Evolutionary conservation across 2,329 filamentous ascomycete genomes (phyloP), one percentile per base, ranked within the genome.

Genomic region (Trichophyton equinum): DNA sequence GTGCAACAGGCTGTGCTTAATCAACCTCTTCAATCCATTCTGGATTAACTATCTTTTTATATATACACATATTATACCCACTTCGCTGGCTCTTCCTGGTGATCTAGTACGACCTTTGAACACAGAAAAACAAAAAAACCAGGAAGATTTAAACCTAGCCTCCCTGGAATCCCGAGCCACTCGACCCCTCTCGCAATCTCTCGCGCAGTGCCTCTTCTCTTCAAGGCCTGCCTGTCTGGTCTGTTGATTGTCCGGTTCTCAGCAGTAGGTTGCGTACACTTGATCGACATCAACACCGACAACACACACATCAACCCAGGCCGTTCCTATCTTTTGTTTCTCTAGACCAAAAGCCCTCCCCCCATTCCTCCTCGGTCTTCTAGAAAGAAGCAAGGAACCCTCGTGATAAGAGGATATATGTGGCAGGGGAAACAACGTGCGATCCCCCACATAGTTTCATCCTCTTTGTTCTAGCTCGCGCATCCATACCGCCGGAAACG

Each of bases 91-190:
- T 27, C 30, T 20, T 36, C 49, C 49, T 8, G n/a, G 49, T 33
- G 49, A 36, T 36, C 27, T 55, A 55, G 49, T 55, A 55, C 49
- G 49, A 55, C 49, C n/a, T 55, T 27, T 33, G 33, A 25, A 55
- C 27, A 36, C 13, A 44, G 6, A 44, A 44, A 44, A 44, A 44
- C 15, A 44, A 27, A 49, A 55, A 55, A 33, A 36, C 27, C 27
- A 36, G 49, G 49, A 55, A 33, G 25, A 55, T 36, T 55, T 55
- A 55, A 33, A 55, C 49, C 20, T 20, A 55, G 49, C 30, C 49
- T 55, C 49, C 30, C 49, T 36, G 49, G 27, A 55, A 55, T 55
- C 33, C 49, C 27, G 49, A 36, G 27, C 49, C 49, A 33, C 30
- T 36, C 49, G 25, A 55, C 49, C 49, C 49, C 49, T 55, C 49